Percentiles rank a stretch among this genome's conserved stretches.
These are phyloP conservation scores for Penicillium digitatum DNA, from an alignment of 2,329 filamentous ascomycete species.

Conservation along the genomic window DNA sequence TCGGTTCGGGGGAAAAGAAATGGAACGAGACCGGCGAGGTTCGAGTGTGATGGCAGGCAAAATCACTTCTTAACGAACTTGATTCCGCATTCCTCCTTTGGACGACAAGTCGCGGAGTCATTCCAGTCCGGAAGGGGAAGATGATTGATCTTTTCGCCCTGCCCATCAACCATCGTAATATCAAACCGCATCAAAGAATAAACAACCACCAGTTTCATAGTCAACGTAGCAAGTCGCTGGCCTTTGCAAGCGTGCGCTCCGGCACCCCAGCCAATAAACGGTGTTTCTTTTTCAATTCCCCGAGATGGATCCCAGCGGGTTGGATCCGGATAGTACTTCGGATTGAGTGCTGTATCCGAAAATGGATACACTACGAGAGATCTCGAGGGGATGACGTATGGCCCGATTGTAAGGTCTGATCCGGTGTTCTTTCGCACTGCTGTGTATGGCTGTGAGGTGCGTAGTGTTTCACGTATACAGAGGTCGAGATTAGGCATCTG, in stretches of 20 bases:
- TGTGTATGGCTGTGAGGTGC: constrained; percentile 9
- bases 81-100: constrained; percentile 3
- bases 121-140: constrained; percentile 5
- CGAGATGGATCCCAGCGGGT: constrained; percentile 10
- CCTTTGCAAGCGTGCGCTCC: constrained; percentile 11
- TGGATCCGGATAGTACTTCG: constrained; percentile 2
- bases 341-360: constrained; percentile 8
- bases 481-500: constrained; percentile 5
- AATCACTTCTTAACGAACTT: neutral
- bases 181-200: constrained; percentile 3
- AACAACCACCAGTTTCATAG: constrained; percentile 8
- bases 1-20: neutral
- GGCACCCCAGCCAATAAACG: constrained; percentile 8
- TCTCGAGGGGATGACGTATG: constrained; percentile 6
- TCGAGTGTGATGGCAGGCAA: neutral
- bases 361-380: constrained; percentile 9
- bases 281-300: neutral
- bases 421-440: constrained; percentile 10
- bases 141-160: neutral
- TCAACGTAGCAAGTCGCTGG: constrained; percentile 11
- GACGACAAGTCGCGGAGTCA: constrained; percentile 9
- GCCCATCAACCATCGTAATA: constrained; percentile 4
- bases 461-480: constrained; percentile 11
- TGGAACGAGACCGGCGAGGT: neutral
- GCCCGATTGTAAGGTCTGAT: neutral